Percentiles rank a stretch among this genome's conserved stretches.
Evolutionary conservation across 257 asterid genomes (phyloP).

Genomic region (Echium plantagineum): DNA sequence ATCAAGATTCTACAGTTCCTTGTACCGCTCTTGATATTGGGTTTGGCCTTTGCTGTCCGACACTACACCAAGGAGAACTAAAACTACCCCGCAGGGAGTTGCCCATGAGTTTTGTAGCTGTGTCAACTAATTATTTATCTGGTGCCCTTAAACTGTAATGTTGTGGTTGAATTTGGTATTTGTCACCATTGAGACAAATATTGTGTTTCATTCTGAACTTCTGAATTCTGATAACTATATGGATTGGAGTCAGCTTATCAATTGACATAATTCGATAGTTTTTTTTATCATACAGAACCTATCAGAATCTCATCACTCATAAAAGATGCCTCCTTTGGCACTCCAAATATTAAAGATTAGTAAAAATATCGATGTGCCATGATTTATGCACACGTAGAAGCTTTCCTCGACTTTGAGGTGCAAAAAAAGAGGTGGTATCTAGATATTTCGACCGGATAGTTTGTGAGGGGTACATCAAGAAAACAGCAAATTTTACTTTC

Average conservation of each 20-base stretch:
- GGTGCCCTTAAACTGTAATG: slow-evolving; percentile 1
- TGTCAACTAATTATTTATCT: slow-evolving; percentile 6
- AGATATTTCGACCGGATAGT: too few relatives aligned
- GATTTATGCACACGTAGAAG: too few relatives aligned
- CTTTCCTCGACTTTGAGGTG: too few relatives aligned
- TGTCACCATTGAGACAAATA: not conserved
- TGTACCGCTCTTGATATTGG: slow-evolving; percentile 68
- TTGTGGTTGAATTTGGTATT: not conserved
- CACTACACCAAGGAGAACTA: slow-evolving; percentile 69
- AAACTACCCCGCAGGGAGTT: slow-evolving; percentile 4
- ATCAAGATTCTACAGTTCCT: slow-evolving; percentile 67
- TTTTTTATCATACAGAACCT: not conserved
- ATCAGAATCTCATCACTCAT: too few relatives aligned
- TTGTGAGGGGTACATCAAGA: too few relatives aligned
- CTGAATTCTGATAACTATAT: not conserved
- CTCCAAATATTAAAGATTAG: too few relatives aligned
- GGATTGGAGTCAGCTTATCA: not conserved
- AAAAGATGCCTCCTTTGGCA: too few relatives aligned
- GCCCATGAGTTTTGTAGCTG: slow-evolving; percentile 12
- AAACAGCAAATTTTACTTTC: too few relatives aligned
- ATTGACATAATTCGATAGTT: not conserved
- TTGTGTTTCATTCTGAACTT: not conserved
- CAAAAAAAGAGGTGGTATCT: too few relatives aligned
- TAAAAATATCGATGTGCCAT: too few relatives aligned
- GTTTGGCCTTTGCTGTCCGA: slow-evolving; percentile 62